These are phyloP conservation scores for Pseudogymnoascus sp. DNA, from an alignment of 2,329 filamentous ascomycete species.

Conservation along the genomic window DNA sequence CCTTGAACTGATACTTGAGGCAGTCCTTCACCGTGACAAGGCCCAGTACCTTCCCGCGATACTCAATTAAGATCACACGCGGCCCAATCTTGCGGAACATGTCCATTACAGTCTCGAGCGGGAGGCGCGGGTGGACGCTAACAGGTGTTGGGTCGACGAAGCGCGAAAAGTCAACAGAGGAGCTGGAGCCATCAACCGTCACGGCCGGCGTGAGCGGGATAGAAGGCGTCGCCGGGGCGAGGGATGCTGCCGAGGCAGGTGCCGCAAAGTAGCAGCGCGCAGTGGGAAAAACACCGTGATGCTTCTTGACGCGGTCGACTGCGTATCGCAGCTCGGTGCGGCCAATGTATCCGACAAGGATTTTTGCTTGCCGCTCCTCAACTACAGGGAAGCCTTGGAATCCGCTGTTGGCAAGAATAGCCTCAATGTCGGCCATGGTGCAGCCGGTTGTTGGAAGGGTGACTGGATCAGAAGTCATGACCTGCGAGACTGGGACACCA, in stretches of 20 bases:
- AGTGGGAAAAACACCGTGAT: slow-evolving; percentile 56
- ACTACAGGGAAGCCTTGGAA: slow-evolving; percentile 94
- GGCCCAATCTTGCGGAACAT: slow-evolving; percentile 97
- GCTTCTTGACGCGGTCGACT: slow-evolving; percentile 68
- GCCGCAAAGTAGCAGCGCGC: slow-evolving; percentile 69
- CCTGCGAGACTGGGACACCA: slow-evolving; percentile 83
- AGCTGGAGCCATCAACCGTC: slow-evolving; percentile 53
- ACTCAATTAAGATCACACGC: slow-evolving; percentile 84
- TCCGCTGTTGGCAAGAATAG: slow-evolving; percentile 66
- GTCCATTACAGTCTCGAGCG: slow-evolving; percentile 96
- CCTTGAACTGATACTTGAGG: slow-evolving; percentile 94
- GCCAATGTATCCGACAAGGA: slow-evolving; percentile 84
- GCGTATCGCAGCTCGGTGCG: slow-evolving; percentile 88
- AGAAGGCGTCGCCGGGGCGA: slow-evolving; percentile 19
- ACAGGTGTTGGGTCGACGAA: slow-evolving; percentile 88
- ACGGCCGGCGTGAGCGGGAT: slow-evolving; percentile 36
- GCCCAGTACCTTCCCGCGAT: slow-evolving; percentile 74
- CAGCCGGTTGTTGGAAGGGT: slow-evolving; percentile 69
- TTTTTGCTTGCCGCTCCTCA: slow-evolving; percentile 62
- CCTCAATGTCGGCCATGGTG: slow-evolving; percentile 68
- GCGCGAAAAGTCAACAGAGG: slow-evolving; percentile 69
- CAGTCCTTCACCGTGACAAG: slow-evolving; percentile 96
- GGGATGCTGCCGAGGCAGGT: slow-evolving; percentile 33
- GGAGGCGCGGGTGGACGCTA: slow-evolving; percentile 81
- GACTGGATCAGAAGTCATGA: slow-evolving; percentile 74